Evolutionary conservation across 495 filamentous ascomycete species (phyloP).

Genomic region (Tuber aestivum): DNA sequence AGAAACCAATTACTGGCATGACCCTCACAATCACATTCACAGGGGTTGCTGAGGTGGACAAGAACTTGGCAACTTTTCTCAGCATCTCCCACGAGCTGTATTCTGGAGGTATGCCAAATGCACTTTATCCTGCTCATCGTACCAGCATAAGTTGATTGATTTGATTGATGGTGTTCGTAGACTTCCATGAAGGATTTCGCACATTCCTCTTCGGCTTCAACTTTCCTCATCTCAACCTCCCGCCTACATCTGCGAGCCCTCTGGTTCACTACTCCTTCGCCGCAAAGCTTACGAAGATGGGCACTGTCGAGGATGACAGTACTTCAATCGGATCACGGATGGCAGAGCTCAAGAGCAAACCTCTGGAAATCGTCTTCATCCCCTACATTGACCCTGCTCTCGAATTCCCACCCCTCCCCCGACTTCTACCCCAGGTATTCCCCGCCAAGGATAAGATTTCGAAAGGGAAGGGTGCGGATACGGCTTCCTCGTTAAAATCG

Average conservation of each 20-base stretch:
- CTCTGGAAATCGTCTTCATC: slow-evolving; percentile 39
- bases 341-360: slow-evolving; percentile 33
- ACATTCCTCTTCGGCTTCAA: slow-evolving; percentile 42
- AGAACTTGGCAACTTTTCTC: slow-evolving; percentile 29
- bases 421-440: not conserved
- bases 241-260: slow-evolving; percentile 37
- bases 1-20: slow-evolving; percentile 36
- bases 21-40: slow-evolving; percentile 37
- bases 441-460: slow-evolving; percentile 16
- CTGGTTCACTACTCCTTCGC: slow-evolving; percentile 37
- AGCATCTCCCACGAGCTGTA: slow-evolving; percentile 30
- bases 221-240: slow-evolving; percentile 41
- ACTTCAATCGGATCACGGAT: slow-evolving; percentile 13
- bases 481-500: slow-evolving; percentile 7
- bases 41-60: slow-evolving; percentile 34
- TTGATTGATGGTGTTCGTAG: slow-evolving; percentile 17
- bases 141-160: not conserved
- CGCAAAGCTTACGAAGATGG: slow-evolving; percentile 26
- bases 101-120: slow-evolving; percentile 27
- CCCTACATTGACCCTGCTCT: slow-evolving; percentile 39
- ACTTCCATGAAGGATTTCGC: slow-evolving; percentile 35
- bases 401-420: slow-evolving; percentile 27
- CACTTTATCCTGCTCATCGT: not conserved
- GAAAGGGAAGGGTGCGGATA: slow-evolving; percentile 30
- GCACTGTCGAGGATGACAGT: slow-evolving; percentile 10